A percentile compares a stretch with the other conserved stretches of the same genome.
phyloP scores from a whole-genome alignment of 2,329 filamentous ascomycete species.

The Davidsoniella eucalypti region DNA sequence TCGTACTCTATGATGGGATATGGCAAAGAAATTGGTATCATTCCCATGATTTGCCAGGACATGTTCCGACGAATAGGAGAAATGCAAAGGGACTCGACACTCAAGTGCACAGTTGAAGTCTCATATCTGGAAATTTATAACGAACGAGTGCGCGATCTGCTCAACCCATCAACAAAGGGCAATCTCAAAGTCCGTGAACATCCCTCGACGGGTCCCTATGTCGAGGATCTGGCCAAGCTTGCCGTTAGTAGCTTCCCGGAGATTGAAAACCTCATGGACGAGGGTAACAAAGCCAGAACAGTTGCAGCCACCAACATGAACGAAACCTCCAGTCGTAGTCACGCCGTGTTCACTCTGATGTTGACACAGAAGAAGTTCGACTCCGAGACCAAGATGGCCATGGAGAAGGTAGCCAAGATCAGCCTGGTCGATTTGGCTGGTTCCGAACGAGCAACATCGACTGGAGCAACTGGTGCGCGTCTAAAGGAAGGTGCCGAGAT shows the following conservation, averaged over 20 bases:
- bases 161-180: constrained; percentile 89
- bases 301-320: constrained; percentile 99
- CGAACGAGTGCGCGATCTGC: constrained; percentile 82
- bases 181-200: constrained; percentile 96
- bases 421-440: constrained; percentile 94
- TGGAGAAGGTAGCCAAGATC: constrained; percentile 96
- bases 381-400: constrained; percentile 84
- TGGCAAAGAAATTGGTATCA: constrained; percentile 86
- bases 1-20: constrained; percentile 99
- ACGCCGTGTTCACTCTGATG: constrained; percentile 94
- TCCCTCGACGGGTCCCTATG: constrained; percentile 92
- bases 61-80: constrained; percentile 80
- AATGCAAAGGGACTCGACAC: constrained; percentile 54
- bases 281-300: constrained; percentile 95
- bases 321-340: constrained; percentile 94
- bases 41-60: constrained; percentile 89
- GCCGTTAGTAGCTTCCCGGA: constrained; percentile 86
- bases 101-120: constrained; percentile 87
- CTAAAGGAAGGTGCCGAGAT: constrained; percentile 97
- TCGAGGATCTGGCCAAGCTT: constrained; percentile 91
- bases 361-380: constrained; percentile 89
- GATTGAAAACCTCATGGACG: constrained; percentile 96
- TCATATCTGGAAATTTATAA: constrained; percentile 99
- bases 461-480: constrained; percentile 84
- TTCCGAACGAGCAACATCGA: constrained; percentile 93